Evolutionary conservation across 495 filamentous ascomycete genomes (phyloP).

Genomic region (Penicillium bialowiezense): DNA sequence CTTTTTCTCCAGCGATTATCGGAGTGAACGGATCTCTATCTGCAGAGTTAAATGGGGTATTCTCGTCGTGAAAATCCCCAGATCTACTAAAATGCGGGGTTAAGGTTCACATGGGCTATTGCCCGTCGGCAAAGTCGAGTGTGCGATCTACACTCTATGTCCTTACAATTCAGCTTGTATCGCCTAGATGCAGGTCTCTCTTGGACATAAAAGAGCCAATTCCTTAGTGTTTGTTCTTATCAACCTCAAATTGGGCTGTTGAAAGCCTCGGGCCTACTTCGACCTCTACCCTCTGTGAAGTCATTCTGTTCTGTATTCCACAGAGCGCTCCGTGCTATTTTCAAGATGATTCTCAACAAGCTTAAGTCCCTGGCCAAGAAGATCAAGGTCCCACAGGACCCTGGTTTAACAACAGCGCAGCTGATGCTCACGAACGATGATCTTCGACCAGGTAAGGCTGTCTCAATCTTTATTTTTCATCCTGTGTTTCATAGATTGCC

Average conservation of each 20-base stretch:
- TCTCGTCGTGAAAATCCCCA: not conserved
- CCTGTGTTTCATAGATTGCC: no score
- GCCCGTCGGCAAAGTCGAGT: not conserved
- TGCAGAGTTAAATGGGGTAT: no score
- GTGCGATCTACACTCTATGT: not conserved
- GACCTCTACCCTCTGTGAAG: no score
- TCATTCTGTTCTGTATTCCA: no score
- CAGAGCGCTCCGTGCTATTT: not conserved
- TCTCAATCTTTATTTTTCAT: constrained; percentile 1
- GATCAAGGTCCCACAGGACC: constrained; percentile 68
- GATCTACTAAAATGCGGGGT: constrained; percentile 10
- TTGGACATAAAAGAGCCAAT: no score
- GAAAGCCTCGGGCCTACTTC: no score
- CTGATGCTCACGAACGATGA: constrained; percentile 87
- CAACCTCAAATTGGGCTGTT: no score
- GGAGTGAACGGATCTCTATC: no score
- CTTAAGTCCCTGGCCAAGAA: constrained; percentile 37
- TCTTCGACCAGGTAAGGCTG: constrained; percentile 68
- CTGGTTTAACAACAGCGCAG: constrained; percentile 74
- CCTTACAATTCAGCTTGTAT: no score
- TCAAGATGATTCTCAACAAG: constrained; percentile 13
- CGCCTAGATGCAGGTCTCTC: no score
- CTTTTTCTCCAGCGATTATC: no score
- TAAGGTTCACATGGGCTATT: constrained; percentile 1
- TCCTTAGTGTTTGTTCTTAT: no score